phyloP scores from a whole-genome alignment of 495 filamentous ascomycete genomes.

The Aspergillus cavernicola region DNA sequence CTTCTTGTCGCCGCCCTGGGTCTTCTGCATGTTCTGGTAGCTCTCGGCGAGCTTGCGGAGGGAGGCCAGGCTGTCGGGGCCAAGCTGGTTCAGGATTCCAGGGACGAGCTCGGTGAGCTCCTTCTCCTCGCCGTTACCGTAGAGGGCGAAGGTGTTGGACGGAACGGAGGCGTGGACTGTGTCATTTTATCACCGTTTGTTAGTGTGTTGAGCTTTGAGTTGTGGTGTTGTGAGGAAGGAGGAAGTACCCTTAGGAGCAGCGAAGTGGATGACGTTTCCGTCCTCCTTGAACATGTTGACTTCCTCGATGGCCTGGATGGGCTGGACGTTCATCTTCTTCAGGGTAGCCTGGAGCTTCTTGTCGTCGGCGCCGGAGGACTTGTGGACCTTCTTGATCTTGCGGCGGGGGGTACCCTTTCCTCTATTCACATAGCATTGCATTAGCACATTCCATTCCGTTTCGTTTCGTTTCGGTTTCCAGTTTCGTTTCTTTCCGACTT shows the following conservation, averaged over 20 bases:
- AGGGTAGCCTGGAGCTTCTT: constrained; percentile 96
- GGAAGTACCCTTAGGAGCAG: constrained; percentile 83
- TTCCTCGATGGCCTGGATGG: constrained; percentile 98
- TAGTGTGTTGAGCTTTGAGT: not conserved
- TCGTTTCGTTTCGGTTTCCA: too few relatives aligned
- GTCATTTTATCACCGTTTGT: not conserved
- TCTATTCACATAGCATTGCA: constrained; percentile 51
- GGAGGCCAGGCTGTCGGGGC: constrained; percentile 94
- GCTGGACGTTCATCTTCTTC: constrained; percentile 95
- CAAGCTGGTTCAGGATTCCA: constrained; percentile 98
- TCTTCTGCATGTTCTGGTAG: constrained; percentile 99
- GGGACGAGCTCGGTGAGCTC: constrained; percentile 99
- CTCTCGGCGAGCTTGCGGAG: constrained; percentile 97
- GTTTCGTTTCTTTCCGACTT: not conserved
- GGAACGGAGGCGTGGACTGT: constrained; percentile 94
- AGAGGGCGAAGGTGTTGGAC: constrained; percentile 98
- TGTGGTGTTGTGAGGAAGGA: not conserved
- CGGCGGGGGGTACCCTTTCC: constrained; percentile 97
- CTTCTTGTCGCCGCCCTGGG: constrained; percentile 71
- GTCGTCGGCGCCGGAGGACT: constrained; percentile 87
- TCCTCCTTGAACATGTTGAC: constrained; percentile 99
- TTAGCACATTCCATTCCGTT: not conserved
- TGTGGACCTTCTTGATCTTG: constrained; percentile 97
- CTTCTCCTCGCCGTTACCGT: constrained; percentile 98
- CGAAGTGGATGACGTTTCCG: constrained; percentile 99